Evolutionary conservation across 345 rosid genomes (phyloP).

Genomic region (Lepidium didymum): DNA sequence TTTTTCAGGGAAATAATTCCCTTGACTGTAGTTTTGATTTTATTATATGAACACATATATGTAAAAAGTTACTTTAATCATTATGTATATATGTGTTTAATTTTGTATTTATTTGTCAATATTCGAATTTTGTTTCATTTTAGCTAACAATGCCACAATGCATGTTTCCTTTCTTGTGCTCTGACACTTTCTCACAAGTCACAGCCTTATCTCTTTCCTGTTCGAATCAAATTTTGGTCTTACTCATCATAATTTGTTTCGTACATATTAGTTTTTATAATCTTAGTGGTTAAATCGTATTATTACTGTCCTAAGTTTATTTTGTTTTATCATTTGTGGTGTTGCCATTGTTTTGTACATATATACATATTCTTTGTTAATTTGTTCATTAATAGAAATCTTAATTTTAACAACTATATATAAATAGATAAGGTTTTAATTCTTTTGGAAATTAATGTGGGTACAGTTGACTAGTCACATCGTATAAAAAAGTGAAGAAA

Average conservation of each 20-base stretch:
- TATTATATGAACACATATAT: neutral
- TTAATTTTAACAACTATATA: neutral
- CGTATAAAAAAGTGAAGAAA: constrained; percentile 3
- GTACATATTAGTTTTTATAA: too few species aligned
- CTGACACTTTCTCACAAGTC: constrained; percentile 4
- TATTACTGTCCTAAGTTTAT: too few species aligned
- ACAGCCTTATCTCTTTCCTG: constrained; percentile 25
- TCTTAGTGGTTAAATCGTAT: too few species aligned
- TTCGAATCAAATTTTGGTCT: constrained; percentile 4
- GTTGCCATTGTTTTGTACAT: neutral
- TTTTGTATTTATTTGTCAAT: constrained; percentile 9
- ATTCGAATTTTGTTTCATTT: constrained; percentile 24
- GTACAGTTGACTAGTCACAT: constrained; percentile 21
- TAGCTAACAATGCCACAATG: constrained; percentile 26
- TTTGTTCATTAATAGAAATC: neutral
- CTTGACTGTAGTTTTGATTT: neutral
- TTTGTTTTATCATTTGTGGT: too few species aligned
- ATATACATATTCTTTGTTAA: too few species aligned
- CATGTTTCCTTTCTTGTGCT: constrained; percentile 31
- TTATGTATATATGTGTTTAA: neutral
- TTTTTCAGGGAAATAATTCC: neutral
- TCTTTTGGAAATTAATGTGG: neutral
- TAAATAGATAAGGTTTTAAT: neutral
- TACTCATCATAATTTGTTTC: constrained; percentile 1
- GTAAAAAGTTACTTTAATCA: neutral